These are phyloP conservation scores for Beauveria sp. DNA, from an alignment of 2,329 filamentous ascomycete genomes.

Conservation along the genomic window DNA sequence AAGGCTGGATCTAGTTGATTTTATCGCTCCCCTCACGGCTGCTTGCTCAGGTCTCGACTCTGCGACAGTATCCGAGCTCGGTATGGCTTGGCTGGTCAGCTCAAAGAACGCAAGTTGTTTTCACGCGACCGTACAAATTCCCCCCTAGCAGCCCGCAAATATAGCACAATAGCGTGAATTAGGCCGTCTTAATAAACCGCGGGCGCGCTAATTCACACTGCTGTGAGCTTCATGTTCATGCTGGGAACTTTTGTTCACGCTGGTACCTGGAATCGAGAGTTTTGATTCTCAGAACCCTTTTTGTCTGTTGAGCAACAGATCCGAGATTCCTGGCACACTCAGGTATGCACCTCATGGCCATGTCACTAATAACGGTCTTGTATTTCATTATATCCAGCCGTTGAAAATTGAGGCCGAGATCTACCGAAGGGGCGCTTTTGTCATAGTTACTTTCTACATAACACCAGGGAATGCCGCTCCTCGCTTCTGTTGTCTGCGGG, in stretches of 20 bases:
- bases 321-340: not conserved
- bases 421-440: not conserved
- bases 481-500: not conserved
- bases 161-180: not conserved
- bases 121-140: not conserved
- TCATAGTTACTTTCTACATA: not conserved
- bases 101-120: not conserved
- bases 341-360: not conserved
- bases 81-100: not conserved
- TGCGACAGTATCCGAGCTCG: not conserved
- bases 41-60: not conserved
- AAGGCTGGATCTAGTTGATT: not conserved
- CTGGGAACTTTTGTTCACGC: conserved; percentile 3
- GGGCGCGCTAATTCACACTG: not conserved
- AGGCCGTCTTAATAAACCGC: too few relatives aligned
- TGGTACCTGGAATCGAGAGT: not conserved
- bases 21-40: not conserved
- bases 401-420: conserved; percentile 5
- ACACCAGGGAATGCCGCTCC: not conserved
- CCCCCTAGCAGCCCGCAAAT: not conserved
- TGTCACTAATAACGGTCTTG: too few relatives aligned
- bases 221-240: not conserved
- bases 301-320: not conserved
- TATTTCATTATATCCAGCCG: not conserved
- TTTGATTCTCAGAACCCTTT: not conserved